Evolutionary conservation across 176 grass and related monocot species (phyloP), one percentile per base, ranked within the genome.

Genomic region (Poa annua): DNA sequence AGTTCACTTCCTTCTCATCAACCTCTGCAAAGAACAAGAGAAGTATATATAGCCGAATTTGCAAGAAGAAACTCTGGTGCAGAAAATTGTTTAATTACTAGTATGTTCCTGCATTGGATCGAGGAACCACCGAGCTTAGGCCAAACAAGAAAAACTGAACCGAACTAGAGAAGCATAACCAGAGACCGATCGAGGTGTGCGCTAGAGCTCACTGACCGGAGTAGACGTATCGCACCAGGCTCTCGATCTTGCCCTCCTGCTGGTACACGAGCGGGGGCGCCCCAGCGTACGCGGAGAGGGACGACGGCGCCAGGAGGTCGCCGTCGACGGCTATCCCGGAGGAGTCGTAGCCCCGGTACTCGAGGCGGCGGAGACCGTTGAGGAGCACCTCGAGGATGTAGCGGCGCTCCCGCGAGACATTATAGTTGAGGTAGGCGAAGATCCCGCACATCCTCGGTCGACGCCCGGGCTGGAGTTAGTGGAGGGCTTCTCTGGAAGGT

Each of bases 241-340:
- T 88, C 89, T 96, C 96, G 76, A 99, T 99, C 91, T 99, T 99
- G 76, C 96, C 96, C 80, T 99, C 93, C 85, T 93, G 87, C 11
- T 93, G 93, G 89, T 93, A 99, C 16, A 99, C 89, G 34, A 99
- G 83, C 17, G 93, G 89, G 6, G 78, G n/a, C 17, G 85, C 70
- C 17, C 90, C 86, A 10, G 74, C 79, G 56, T 86, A 86, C 0
- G n/a, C 9, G 4, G 41, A 4, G 13, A 66, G 0, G 1, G 42
- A 1, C 4, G 75, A 0, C 0, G 26, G 20, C 32, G 74, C 14
- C 20, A 20, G 2, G 29, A 65, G 20, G 65, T 88, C 92, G 1
- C 80, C 85, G 8, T 94, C 92, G 39, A 91, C 60, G 17, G 86
- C 83, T 77, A 94, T 91, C 2, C 86, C 92, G 56, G 83, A 80